phyloP scores from a whole-genome alignment of 192 early-diverging fungal genomes.

The Borealophlyctis nickersoniae region DNA sequence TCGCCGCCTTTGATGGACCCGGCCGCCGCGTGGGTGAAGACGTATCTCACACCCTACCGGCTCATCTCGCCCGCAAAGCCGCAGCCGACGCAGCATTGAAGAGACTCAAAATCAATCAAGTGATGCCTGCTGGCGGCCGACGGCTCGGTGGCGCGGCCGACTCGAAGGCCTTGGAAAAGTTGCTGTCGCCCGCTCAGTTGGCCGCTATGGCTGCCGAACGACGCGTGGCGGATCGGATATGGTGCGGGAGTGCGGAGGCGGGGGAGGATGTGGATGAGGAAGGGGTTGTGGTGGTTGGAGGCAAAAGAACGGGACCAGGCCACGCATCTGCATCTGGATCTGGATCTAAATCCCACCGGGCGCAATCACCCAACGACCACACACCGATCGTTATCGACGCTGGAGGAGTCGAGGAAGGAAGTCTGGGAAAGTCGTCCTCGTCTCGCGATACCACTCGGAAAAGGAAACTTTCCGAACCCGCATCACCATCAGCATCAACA shows the following conservation, averaged over 20 bases:
- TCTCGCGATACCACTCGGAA: slow-evolving; percentile 1
- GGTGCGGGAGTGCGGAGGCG: slow-evolving; percentile 58
- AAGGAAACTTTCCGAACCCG: not conserved
- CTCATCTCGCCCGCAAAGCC: slow-evolving; percentile 24
- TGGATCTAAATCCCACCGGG: not conserved
- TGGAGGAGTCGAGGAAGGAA: not conserved
- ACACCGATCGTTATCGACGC: not conserved
- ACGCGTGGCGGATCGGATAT: slow-evolving; percentile 53
- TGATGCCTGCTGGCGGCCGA: slow-evolving; percentile 63
- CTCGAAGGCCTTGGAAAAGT: slow-evolving; percentile 6
- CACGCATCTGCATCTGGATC: not conserved
- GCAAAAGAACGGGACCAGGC: not conserved
- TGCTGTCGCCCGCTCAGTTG: slow-evolving; percentile 53
- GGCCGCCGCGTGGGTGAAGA: slow-evolving; percentile 51
- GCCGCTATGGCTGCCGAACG: slow-evolving; percentile 69
- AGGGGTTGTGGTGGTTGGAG: not conserved
- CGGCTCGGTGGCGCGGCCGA: slow-evolving; percentile 27
- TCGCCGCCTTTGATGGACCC: slow-evolving; percentile 50
- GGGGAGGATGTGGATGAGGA: not conserved
- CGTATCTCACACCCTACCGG: slow-evolving; percentile 36
- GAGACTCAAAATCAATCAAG: slow-evolving; percentile 31
- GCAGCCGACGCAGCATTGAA: slow-evolving; percentile 60
- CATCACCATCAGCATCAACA: slow-evolving; percentile 1
- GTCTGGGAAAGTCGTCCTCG: slow-evolving; percentile 3
- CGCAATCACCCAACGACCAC: not conserved